Percentiles rank a stretch among this genome's conserved stretches.
These are phyloP conservation scores for Diaporthe humulicola DNA, from an alignment of 2,329 filamentous ascomycete species.

Conservation along the genomic window DNA sequence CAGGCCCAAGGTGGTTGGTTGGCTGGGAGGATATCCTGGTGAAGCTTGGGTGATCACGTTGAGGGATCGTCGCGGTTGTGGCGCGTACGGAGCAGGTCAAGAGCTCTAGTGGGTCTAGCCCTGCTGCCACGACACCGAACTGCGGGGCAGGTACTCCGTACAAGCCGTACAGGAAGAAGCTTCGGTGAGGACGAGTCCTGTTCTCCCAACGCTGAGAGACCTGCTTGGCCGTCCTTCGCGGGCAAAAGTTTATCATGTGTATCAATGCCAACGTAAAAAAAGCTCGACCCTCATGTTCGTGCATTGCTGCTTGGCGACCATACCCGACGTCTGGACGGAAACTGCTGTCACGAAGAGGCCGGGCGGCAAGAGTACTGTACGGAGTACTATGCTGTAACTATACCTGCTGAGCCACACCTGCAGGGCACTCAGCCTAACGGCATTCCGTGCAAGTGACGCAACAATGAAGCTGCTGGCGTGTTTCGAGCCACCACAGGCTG, in stretches of 20 bases:
- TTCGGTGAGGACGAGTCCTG: background rate
- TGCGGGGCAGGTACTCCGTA: constrained; percentile 10
- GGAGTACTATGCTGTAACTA: background rate
- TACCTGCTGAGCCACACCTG: constrained; percentile 23
- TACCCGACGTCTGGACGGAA: background rate
- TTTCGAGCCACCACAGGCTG: constrained; percentile 19
- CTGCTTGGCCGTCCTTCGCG: background rate
- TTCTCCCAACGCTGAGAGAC: background rate
- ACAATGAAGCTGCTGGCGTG: constrained; percentile 27
- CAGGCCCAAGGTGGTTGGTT: constrained; percentile 5
- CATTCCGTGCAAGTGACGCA: constrained; percentile 26
- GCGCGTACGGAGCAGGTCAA: constrained; percentile 19
- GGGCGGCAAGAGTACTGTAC: background rate
- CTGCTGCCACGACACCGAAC: constrained; percentile 27
- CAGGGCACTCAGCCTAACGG: constrained; percentile 19
- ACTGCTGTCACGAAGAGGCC: background rate
- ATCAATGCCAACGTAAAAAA: background rate
- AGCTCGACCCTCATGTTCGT: background rate
- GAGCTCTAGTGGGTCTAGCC: constrained; percentile 22
- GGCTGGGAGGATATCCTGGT: background rate
- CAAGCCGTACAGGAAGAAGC: background rate
- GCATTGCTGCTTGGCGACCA: background rate
- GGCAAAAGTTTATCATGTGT: background rate
- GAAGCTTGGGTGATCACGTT: constrained; percentile 28
- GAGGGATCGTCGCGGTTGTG: constrained; percentile 29